These are phyloP conservation scores for Cordyceps cateniannulata DNA, from an alignment of 2,329 filamentous ascomycete species.

Conservation along the genomic window DNA sequence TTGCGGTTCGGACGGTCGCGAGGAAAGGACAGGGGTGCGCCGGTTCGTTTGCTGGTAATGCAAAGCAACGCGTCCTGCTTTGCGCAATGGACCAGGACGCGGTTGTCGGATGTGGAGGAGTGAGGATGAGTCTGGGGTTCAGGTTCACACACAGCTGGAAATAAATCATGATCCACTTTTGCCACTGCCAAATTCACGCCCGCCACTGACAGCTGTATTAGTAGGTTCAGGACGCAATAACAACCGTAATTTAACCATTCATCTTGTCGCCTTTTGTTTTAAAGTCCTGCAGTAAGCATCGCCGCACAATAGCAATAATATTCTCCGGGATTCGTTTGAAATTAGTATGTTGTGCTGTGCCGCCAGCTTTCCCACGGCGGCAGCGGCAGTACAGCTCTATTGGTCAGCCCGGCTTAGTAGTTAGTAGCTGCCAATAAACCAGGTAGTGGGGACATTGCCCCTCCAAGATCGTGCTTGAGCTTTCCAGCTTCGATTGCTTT, in stretches of 20 bases:
- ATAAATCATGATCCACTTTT: background rate
- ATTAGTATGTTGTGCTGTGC: background rate
- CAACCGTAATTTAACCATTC: too few species aligned
- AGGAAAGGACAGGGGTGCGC: background rate
- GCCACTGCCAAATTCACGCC: background rate
- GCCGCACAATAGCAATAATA: background rate
- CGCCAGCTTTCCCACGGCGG: too few species aligned
- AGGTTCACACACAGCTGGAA: background rate
- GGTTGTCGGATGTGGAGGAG: background rate
- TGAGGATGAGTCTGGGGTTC: background rate
- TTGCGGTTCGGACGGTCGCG: too few species aligned
- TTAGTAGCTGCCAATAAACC: too few species aligned
- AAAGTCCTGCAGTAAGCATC: background rate
- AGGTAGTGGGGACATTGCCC: conserved; percentile 11
- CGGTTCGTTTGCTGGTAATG: background rate
- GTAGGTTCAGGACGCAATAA: too few species aligned
- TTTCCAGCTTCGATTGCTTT: conserved; percentile 10
- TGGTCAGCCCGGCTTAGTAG: background rate
- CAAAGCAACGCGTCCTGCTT: background rate
- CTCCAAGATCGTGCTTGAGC: conserved; percentile 10
- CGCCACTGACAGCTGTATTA: too few species aligned
- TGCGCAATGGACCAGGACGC: background rate
- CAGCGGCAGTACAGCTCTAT: background rate
- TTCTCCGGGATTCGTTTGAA: background rate
- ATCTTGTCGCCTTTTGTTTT: background rate